These are phyloP conservation scores for Xylaria sp. DNA, from an alignment of 2,329 filamentous ascomycete species.

Conservation along the genomic window DNA sequence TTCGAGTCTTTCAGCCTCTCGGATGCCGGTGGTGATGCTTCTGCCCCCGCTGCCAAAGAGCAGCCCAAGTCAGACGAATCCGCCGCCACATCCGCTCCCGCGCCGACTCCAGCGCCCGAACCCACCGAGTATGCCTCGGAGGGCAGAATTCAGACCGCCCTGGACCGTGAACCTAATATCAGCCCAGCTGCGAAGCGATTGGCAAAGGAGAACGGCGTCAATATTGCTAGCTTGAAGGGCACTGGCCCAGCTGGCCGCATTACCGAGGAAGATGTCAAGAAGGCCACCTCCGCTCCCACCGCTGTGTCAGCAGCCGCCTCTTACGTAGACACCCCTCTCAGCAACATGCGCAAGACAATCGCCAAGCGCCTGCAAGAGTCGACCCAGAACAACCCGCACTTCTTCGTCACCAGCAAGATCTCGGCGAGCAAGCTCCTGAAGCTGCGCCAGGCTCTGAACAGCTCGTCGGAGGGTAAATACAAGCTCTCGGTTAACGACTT, in stretches of 20 bases:
- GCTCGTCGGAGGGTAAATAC: conserved; percentile 89
- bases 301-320: conserved; percentile 67
- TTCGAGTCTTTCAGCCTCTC: conserved; percentile 90
- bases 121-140: conserved; percentile 77
- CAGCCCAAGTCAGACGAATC: conserved; percentile 73
- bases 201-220: conserved; percentile 85
- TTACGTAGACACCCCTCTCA: conserved; percentile 86
- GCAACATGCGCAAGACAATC: conserved; percentile 98
- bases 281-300: conserved; percentile 73
- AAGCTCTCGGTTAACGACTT: conserved; percentile 99
- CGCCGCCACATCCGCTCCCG: conserved; percentile 67
- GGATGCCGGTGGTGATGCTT: conserved; percentile 86
- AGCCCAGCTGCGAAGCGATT: conserved; percentile 80
- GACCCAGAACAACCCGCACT: conserved; percentile 94
- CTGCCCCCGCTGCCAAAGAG: conserved; percentile 72
- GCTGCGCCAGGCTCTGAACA: conserved; percentile 93
- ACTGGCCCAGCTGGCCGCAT: conserved; percentile 87
- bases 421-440: conserved; percentile 96
- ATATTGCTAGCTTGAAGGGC: conserved; percentile 83
- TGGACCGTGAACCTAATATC: conserved; percentile 83
- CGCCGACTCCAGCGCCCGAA: conserved; percentile 64
- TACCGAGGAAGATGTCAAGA: conserved; percentile 93
- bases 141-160: conserved; percentile 82
- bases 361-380: conserved; percentile 91
- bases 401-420: conserved; percentile 91